phyloP scores from a whole-genome alignment of 805 yeast genomes.

The Candida hungchunana region DNA sequence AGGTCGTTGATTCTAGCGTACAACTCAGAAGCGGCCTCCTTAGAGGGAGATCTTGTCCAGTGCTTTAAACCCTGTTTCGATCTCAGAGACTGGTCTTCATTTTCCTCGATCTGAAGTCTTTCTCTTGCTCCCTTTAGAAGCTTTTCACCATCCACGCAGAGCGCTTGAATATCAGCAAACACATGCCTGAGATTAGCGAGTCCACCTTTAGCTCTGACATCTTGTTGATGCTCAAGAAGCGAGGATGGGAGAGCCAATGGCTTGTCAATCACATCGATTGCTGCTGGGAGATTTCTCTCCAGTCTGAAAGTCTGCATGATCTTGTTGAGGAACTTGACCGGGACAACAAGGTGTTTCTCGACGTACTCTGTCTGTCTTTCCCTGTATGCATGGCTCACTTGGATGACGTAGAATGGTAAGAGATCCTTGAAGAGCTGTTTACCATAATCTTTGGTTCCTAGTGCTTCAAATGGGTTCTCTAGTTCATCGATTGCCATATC shows the following conservation, averaged over 20 bases:
- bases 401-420: conserved; percentile 63
- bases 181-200: conserved; percentile 36
- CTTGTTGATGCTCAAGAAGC: conserved; percentile 51
- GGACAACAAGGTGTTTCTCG: conserved; percentile 39
- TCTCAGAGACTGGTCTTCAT: conserved; percentile 52
- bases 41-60: conserved; percentile 52
- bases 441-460: conserved; percentile 22
- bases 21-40: conserved; percentile 38
- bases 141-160: conserved; percentile 37
- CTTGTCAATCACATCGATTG: conserved; percentile 55
- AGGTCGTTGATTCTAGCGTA: conserved; percentile 40
- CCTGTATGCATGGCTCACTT: conserved; percentile 60
- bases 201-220: conserved; percentile 53
- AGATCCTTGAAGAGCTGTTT: conserved; percentile 50
- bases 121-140: conserved; percentile 43
- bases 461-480: conserved; percentile 26
- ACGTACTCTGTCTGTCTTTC: conserved; percentile 60
- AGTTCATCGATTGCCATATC: conserved; percentile 37
- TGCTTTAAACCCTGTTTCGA: conserved; percentile 45
- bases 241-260: conserved; percentile 55
- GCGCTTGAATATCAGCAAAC: conserved; percentile 40
- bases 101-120: conserved; percentile 44
- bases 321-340: conserved; percentile 44
- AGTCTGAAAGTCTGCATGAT: conserved; percentile 41
- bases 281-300: conserved; percentile 52